Evolutionary conservation across 2,329 filamentous ascomycete species (phyloP).

Genomic region (Endoconidiophora polonica): DNA sequence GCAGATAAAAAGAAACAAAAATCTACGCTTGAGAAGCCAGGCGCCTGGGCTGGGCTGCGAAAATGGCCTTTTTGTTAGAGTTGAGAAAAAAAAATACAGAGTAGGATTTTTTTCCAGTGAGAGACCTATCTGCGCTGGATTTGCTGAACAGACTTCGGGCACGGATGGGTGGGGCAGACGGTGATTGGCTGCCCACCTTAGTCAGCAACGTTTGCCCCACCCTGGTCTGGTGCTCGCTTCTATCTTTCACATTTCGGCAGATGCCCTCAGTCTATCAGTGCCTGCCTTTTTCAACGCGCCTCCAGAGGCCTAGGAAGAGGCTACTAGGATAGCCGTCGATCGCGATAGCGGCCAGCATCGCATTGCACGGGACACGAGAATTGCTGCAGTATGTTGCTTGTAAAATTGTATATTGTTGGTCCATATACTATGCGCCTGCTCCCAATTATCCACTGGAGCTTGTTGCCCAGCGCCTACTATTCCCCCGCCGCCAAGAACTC

Average conservation of each 20-base stretch:
- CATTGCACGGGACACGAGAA: too few relatives aligned
- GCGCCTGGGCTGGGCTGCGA: too few relatives aligned
- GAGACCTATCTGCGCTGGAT: background rate
- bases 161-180: constrained; percentile 2
- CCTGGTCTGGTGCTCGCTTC: background rate
- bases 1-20: constrained; percentile 5
- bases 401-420: background rate
- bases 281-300: background rate
- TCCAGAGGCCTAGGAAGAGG: background rate
- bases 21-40: too few relatives aligned
- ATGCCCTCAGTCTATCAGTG: background rate
- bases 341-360: background rate
- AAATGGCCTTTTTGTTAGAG: too few relatives aligned
- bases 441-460: too few relatives aligned
- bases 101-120: background rate
- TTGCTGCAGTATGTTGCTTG: too few relatives aligned
- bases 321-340: background rate
- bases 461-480: background rate
- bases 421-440: background rate
- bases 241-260: background rate
- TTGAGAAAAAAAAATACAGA: too few relatives aligned
- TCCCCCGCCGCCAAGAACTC: background rate
- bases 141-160: constrained; percentile 7
- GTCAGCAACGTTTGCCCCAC: constrained; percentile 9
- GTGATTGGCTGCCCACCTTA: constrained; percentile 8